Evolutionary conservation across 495 filamentous ascomycete species (phyloP).

Genomic region (Podospora bellae-mahoneyi): DNA sequence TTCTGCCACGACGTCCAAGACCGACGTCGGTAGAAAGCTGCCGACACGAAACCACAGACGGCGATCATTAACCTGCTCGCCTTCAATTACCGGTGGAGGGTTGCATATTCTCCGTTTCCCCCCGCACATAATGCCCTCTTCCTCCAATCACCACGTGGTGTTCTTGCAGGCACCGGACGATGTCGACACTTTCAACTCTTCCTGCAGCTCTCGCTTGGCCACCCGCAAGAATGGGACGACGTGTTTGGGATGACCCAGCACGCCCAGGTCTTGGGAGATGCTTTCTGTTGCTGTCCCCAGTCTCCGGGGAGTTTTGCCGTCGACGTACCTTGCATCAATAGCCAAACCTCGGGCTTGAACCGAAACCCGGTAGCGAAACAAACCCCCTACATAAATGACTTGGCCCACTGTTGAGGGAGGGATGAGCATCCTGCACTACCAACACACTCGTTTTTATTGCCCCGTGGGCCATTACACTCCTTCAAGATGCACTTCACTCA

Average conservation of each 20-base stretch:
- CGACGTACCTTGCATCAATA: not conserved
- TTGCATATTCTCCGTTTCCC: not conserved
- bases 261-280: no score
- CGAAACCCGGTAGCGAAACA: not conserved
- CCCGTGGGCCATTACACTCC: not conserved
- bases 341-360: not conserved
- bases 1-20: not conserved
- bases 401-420: not conserved
- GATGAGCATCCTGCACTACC: not conserved
- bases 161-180: not conserved
- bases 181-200: not conserved
- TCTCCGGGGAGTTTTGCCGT: not conserved
- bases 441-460: not conserved
- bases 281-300: not conserved
- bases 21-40: not conserved
- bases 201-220: not conserved
- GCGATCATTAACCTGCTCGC: not conserved
- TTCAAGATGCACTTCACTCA: slow-evolving; percentile 4
- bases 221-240: not conserved
- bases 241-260: not conserved
- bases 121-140: not conserved
- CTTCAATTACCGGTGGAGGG: not conserved
- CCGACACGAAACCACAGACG: not conserved
- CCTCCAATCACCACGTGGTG: not conserved
- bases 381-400: not conserved